Evolutionary conservation across 345 rosid species (phyloP).

Genomic region (Excoecaria cochinchinensis): DNA sequence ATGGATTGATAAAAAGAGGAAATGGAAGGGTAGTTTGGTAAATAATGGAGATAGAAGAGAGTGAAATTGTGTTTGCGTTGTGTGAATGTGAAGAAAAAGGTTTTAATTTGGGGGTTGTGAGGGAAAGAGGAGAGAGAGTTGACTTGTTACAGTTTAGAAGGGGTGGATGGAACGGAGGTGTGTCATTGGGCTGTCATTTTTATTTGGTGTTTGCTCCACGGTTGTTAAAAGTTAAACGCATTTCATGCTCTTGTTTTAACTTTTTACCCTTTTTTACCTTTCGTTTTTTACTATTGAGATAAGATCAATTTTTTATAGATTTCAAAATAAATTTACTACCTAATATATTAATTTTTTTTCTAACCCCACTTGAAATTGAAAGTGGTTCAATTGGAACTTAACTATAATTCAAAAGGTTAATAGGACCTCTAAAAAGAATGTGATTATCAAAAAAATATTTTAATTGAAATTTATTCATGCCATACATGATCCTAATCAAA

Average conservation of each 20-base stretch:
- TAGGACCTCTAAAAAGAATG: no score
- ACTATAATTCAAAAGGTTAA: no score
- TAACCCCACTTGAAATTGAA: no score
- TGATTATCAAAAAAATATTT: no score
- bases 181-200: conserved; percentile 12
- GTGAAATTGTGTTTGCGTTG: not conserved
- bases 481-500: no score
- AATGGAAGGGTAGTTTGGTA: conserved; percentile 14
- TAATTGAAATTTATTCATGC: no score
- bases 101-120: not conserved
- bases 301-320: no score
- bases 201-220: not conserved
- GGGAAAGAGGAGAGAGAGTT: conserved; percentile 10
- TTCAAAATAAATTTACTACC: no score
- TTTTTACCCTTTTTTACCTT: not conserved
- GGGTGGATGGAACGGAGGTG: not conserved
- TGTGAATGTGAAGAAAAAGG: conserved; percentile 1
- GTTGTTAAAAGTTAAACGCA: not conserved
- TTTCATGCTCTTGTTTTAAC: not conserved
- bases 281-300: not conserved
- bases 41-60: not conserved
- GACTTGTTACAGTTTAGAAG: conserved; percentile 17
- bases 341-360: no score
- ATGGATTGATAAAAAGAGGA: conserved; percentile 6
- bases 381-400: no score